Conservation (phyloP, 768 basidiomycete species). For the Hericium rajendrae region DNA sequence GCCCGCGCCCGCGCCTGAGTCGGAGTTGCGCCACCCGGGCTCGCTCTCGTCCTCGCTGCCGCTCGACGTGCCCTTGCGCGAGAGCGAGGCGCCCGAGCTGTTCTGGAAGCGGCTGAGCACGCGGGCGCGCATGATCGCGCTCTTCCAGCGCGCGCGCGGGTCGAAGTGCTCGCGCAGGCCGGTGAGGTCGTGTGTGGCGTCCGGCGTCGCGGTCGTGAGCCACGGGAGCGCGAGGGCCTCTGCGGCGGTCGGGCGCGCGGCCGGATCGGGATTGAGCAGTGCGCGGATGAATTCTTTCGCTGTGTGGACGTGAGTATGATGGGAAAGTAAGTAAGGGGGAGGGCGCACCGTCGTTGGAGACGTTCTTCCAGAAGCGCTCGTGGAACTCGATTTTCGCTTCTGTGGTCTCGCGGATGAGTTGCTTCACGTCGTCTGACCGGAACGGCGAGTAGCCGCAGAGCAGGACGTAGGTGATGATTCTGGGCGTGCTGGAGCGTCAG, state of each 20-base stretch:
- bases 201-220: slow-evolving; percentile 58
- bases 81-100: too few relatives aligned
- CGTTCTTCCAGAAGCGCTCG: slow-evolving; percentile 88
- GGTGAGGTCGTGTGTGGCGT: slow-evolving; percentile 65
- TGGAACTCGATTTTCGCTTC: slow-evolving; percentile 85
- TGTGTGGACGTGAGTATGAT: slow-evolving; percentile 19
- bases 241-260: slow-evolving; percentile 58
- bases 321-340: background rate
- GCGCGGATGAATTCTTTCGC: slow-evolving; percentile 78
- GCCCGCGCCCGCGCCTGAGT: background rate
- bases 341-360: slow-evolving; percentile 62
- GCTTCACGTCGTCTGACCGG: slow-evolving; percentile 68
- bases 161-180: slow-evolving; percentile 82
- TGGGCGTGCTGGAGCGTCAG: slow-evolving; percentile 20
- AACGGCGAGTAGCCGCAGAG: slow-evolving; percentile 96
- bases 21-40: background rate
- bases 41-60: background rate
- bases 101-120: slow-evolving; percentile 8
- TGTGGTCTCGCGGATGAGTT: slow-evolving; percentile 76
- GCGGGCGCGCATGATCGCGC: slow-evolving; percentile 49
- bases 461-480: slow-evolving; percentile 91
- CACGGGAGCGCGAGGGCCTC: slow-evolving; percentile 69
- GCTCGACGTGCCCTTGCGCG: background rate
- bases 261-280: slow-evolving; percentile 64
- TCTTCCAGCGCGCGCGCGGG: slow-evolving; percentile 62